These are phyloP conservation scores for Penicillium ochrochloron DNA, from an alignment of 495 filamentous ascomycete species.

Conservation along the genomic window DNA sequence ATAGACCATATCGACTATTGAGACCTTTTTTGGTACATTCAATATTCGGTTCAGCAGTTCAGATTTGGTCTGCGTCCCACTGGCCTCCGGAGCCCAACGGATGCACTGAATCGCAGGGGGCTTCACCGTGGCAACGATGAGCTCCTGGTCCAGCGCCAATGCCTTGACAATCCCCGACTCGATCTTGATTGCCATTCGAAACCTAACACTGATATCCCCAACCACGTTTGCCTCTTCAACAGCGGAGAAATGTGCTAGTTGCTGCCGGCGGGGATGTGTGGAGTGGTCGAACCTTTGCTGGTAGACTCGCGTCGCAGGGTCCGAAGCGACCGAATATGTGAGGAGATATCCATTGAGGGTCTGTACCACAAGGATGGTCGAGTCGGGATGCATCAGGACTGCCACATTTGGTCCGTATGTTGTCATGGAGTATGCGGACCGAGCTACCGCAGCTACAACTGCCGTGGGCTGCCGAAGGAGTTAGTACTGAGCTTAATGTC, in stretches of 20 bases:
- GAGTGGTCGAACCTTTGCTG: constrained; percentile 74
- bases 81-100: constrained; percentile 83
- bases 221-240: constrained; percentile 76
- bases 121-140: constrained; percentile 91
- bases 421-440: constrained; percentile 75
- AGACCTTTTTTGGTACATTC: constrained; percentile 78
- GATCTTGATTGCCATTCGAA: constrained; percentile 97
- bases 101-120: constrained; percentile 96
- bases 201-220: constrained; percentile 83
- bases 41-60: constrained; percentile 86
- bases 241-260: constrained; percentile 63
- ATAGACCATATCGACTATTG: constrained; percentile 85
- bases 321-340: constrained; percentile 90
- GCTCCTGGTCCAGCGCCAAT: constrained; percentile 89
- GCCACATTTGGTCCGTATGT: constrained; percentile 85
- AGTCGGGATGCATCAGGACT: constrained; percentile 88
- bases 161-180: constrained; percentile 90
- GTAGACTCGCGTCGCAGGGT: constrained; percentile 81
- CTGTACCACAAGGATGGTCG: constrained; percentile 88
- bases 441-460: constrained; percentile 80
- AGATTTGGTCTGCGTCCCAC: constrained; percentile 83
- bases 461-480: constrained; percentile 73
- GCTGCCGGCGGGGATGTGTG: constrained; percentile 72
- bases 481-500: constrained; percentile 31
- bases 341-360: constrained; percentile 87